phyloP scores from a whole-genome alignment of 2,329 filamentous ascomycete genomes.

The Pseudovirgaria hyperparasitica region DNA sequence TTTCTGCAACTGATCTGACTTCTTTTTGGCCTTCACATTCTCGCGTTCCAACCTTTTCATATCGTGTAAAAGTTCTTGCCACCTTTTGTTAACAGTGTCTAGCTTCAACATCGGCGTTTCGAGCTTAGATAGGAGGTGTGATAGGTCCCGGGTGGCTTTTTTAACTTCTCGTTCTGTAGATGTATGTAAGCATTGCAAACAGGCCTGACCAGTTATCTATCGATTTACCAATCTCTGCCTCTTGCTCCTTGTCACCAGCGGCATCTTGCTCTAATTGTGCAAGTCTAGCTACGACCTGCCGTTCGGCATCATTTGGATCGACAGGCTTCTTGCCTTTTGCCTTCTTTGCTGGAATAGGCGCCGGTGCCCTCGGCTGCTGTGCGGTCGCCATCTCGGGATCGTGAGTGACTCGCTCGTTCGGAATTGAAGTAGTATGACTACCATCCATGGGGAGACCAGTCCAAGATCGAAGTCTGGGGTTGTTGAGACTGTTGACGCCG shows the following conservation, averaged over 20 bases:
- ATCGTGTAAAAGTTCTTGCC: constrained; percentile 79
- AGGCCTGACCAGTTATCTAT: constrained; percentile 4
- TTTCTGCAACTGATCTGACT: constrained; percentile 86
- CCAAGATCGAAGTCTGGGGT: too few relatives aligned
- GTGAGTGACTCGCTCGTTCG: too few relatives aligned
- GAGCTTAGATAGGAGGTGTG: constrained; percentile 71
- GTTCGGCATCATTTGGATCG: constrained; percentile 80
- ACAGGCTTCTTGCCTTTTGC: constrained; percentile 72
- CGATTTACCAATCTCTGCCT: constrained; percentile 79
- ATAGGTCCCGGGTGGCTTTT: constrained; percentile 82
- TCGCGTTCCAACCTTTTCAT: constrained; percentile 95
- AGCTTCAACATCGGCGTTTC: constrained; percentile 88
- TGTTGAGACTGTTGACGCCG: too few relatives aligned
- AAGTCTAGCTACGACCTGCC: constrained; percentile 84
- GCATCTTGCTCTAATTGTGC: constrained; percentile 90
- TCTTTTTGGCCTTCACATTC: constrained; percentile 90
- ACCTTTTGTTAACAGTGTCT: constrained; percentile 79
- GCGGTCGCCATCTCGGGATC: constrained; percentile 34
- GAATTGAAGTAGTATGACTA: too few relatives aligned
- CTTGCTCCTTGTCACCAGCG: constrained; percentile 87
- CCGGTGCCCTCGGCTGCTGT: constrained; percentile 34
- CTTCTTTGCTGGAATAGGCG: constrained; percentile 53
- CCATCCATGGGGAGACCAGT: too few relatives aligned
- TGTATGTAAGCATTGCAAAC: constrained; percentile 7
- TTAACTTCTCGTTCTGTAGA: constrained; percentile 77